Evolutionary conservation across 2,329 filamentous ascomycete species (phyloP), one percentile per base, ranked within the genome.

Genomic region (Chaetomiaceae sp.): DNA sequence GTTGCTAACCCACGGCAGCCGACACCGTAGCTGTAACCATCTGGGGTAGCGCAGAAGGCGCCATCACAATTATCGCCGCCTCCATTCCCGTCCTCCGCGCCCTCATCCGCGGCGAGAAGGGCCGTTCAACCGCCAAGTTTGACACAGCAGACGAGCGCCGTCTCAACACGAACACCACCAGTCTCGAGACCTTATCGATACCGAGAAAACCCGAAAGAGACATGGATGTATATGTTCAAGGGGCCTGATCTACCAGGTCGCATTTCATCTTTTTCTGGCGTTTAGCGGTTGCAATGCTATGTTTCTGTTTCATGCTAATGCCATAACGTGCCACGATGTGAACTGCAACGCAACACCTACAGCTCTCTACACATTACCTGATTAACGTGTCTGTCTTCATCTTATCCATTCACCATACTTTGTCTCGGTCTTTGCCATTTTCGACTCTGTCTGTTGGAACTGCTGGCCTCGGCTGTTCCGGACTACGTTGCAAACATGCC

Each of bases 1-100:
- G n/a, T n/a, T n/a, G n/a, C 51, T 53, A 16, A 44, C 40, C 20
- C 7, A 3, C 4, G 27, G n/a, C 25, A 55, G 48, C 44, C 33
- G 55, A 57, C 1, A 54, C 29, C 2, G 55, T 59, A 2, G 47
- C 52, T 9, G 57, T 63, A 2, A 56, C 56, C 27, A 58, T 61
- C 27, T 61, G 58, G 54, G 58, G 58, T 2, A 47, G 44, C 9
- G 63, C 65, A 20, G 65, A 67, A 42, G 55, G 61, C 9, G 54
- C 64, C 8, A 54, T 63, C 23, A 67, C 66, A 11, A 66, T 67
- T 44, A 66, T 66, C 43, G 66, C 66, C 0, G 56, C 66, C n/a
- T 66, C 62, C 0, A 65, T 67, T 6, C 66, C 65, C 2, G 62
- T 67, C 14, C 58, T 67, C 10, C 60, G 65, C 7, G 41, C 32